Base-by-base conservation (phyloP, 768 basidiomycete species). In the Collybia sp. region DNA sequence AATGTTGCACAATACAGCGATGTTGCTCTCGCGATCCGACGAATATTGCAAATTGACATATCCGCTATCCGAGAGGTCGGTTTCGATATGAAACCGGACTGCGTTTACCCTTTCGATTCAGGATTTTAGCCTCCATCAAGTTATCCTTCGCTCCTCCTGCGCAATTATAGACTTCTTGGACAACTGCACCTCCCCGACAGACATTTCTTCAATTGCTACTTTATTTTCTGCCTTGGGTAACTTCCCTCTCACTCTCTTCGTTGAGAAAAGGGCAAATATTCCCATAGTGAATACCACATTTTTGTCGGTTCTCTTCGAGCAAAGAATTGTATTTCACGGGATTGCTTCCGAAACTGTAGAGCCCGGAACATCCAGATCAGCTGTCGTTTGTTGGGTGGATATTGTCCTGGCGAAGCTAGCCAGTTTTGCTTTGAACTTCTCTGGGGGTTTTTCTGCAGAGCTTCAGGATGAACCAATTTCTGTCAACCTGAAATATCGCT, bases 371-470 rank as follows among this genome's bases (percentile, higher is more conserved):
- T 41, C 57, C 30, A 36, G 62, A 13, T 55, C 59, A 9, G 58
- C 69, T 11, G 49, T 75, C n/a, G 63, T 82, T 43, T 87, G 79
- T 54, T 88, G 83, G 81, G 78, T 79, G 9, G 85, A 89, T 47
- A 64, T 74, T 40, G 45, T 87, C 6, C 56, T 89, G 17, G 73
- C 73, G 9, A 78, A 70, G 52, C 56, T 88, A 5, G 70, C 75
- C 30, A 66, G 73, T n/a, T 54, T 62, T 12, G 50, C 58, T 20
- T 34, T 56, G 12, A 31, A 42, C 41, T 60, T 58, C 44, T 41
- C 58, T 35, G 34, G 38, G 25, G 57, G 53, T 3, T 43, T 56
- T 62, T 11, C 51, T 56, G 16, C 30, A 43, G 52, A n/a, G 39
- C 73, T 42, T 64, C 66, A 6, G 54, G 57, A 4, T 61, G 63